Conservation (phyloP, 1,139 yeast genomes). For the Yamadazyma conglobata region DNA sequence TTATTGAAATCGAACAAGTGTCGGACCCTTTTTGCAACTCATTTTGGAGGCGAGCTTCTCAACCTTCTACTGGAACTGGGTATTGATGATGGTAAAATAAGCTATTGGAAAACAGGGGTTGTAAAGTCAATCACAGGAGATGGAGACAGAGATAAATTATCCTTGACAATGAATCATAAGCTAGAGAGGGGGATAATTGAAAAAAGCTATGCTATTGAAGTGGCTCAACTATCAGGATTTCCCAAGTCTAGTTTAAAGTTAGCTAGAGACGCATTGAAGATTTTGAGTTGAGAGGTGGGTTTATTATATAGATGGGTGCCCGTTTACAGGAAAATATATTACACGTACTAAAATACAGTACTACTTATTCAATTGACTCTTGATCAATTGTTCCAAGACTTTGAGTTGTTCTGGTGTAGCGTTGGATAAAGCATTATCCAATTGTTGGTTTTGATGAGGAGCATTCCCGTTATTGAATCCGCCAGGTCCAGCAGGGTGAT, state of each 20-base stretch:
- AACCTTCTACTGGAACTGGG: conserved; percentile 22
- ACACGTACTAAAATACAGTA: conserved; percentile 5
- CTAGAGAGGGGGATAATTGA: conserved; percentile 69
- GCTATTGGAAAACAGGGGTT: conserved; percentile 53
- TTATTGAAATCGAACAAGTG: conserved; percentile 57
- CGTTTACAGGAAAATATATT: no score
- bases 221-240: conserved; percentile 82
- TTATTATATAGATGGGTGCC: no score
- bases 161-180: conserved; percentile 55
- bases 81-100: conserved; percentile 30
- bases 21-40: conserved; percentile 88
- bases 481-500: background rate
- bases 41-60: conserved; percentile 72
- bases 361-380: conserved; percentile 19
- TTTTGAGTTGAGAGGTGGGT: conserved; percentile 1
- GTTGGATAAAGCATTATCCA: conserved; percentile 14
- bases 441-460: conserved; percentile 5
- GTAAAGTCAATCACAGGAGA: conserved; percentile 14
- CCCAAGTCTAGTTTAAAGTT: conserved; percentile 57
- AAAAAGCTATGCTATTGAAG: conserved; percentile 79
- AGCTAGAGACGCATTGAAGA: conserved; percentile 42
- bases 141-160: conserved; percentile 19
- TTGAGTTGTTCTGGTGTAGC: conserved; percentile 23
- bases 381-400: conserved; percentile 28
- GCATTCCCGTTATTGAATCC: background rate